Conservation (phyloP, 1,139 yeast genomes). For the Saccharomyces pastorianus region DNA sequence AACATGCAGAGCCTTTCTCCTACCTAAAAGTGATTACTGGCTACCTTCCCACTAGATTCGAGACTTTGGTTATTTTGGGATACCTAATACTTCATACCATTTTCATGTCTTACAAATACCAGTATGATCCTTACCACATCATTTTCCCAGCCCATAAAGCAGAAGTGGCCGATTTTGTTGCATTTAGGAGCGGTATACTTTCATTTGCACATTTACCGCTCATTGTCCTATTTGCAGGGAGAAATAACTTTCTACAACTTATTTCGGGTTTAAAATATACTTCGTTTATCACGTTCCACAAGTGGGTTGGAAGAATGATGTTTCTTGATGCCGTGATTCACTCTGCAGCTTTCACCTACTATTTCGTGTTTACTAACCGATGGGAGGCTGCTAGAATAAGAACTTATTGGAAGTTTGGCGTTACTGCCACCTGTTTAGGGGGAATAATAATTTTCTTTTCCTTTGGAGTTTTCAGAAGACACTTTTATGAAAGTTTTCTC, state of each 20-base stretch:
- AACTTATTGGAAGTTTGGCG: conserved; percentile 43
- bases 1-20: conserved; percentile 12
- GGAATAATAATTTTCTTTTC: conserved; percentile 17
- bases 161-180: no score
- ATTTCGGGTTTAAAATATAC: no score
- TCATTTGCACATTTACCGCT: no score
- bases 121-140: conserved; percentile 36
- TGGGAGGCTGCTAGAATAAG: conserved; percentile 8
- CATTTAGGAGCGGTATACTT: no score
- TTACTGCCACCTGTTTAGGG: conserved; percentile 35
- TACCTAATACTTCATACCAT: conserved; percentile 42
- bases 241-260: no score
- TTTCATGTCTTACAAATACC: conserved; percentile 34
- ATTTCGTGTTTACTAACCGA: conserved; percentile 9
- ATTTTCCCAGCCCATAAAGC: conserved; percentile 32
- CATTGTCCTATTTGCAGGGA: no score
- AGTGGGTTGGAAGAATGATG: no score
- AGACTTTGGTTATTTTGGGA: conserved; percentile 41
- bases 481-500: no score
- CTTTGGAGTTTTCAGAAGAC: no score
- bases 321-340: no score
- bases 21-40: conserved; percentile 10
- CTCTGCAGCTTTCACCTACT: no score
- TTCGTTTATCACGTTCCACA: no score
- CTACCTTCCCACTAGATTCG: conserved; percentile 44